Percentiles rank a stretch among this genome's conserved stretches.
These are phyloP conservation scores for Euphrasia arctica DNA, from an alignment of 305 asterid genomes.

Conservation along the genomic window DNA sequence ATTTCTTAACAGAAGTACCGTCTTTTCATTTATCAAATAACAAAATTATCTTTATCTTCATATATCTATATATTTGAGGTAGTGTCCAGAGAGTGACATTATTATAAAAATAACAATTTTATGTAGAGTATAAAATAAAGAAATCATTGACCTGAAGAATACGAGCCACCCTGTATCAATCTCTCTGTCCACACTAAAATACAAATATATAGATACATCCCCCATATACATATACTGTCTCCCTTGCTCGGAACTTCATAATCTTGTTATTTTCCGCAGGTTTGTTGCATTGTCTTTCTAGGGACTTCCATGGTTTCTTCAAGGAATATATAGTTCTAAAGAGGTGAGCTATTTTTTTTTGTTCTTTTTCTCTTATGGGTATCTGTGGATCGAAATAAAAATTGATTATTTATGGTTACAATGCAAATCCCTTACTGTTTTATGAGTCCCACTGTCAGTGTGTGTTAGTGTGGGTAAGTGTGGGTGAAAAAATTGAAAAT, in stretches of 20 bases:
- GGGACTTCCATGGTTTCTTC: slow-evolving; percentile 16
- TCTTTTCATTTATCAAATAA: background rate
- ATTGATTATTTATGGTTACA: slow-evolving; percentile 5
- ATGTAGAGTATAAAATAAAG: too few relatives aligned
- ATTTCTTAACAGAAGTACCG: too few relatives aligned
- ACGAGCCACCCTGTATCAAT: too few relatives aligned
- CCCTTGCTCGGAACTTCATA: slow-evolving; percentile 25
- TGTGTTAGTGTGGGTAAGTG: slow-evolving; percentile 11
- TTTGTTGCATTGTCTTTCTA: slow-evolving; percentile 24
- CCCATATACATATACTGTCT: slow-evolving; percentile 24
- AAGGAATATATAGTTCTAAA: background rate
- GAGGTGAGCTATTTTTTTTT: slow-evolving; percentile 29
- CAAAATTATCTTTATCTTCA: too few relatives aligned
- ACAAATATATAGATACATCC: background rate
- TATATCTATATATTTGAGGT: too few relatives aligned
- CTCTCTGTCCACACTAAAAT: background rate
- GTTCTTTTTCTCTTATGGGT: slow-evolving; percentile 20
- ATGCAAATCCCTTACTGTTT: slow-evolving; percentile 8
- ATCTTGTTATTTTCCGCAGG: slow-evolving; percentile 28
- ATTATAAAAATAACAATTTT: too few relatives aligned
- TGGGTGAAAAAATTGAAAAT: slow-evolving; percentile 16
- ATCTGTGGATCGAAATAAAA: slow-evolving; percentile 27
- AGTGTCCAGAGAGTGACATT: too few relatives aligned
- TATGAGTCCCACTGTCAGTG: background rate
- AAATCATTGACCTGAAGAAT: too few relatives aligned